These are phyloP conservation scores for Fonsecaea erecta DNA, from an alignment of 2,329 filamentous ascomycete genomes.

Conservation along the genomic window DNA sequence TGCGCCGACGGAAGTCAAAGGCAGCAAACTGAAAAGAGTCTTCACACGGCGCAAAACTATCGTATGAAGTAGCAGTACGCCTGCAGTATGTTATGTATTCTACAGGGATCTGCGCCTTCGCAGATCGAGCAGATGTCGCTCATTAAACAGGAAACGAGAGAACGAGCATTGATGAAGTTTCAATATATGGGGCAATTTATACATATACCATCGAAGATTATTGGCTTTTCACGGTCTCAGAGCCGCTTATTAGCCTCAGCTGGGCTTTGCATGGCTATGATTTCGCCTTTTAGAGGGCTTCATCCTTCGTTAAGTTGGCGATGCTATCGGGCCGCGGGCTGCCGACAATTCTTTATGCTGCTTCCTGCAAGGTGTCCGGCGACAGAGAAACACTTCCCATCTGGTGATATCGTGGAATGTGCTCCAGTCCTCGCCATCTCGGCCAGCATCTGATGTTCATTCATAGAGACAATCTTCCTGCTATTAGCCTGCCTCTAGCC, in stretches of 20 bases:
- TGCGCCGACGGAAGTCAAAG: conserved; percentile 10
- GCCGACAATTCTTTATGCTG: not conserved
- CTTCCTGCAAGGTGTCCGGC: not conserved
- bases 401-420: not conserved
- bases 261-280: not conserved
- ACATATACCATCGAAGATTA: not conserved
- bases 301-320: not conserved
- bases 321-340: not conserved
- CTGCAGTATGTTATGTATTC: not conserved
- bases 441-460: not conserved
- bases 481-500: too few species aligned
- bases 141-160: not conserved
- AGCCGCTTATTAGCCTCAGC: not conserved
- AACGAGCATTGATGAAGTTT: not conserved
- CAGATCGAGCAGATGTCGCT: not conserved
- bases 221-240: not conserved
- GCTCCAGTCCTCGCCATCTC: not conserved
- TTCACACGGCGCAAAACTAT: conserved; percentile 25
- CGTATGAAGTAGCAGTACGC: conserved; percentile 1
- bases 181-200: not conserved
- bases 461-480: too few species aligned
- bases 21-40: conserved; percentile 26
- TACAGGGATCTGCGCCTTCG: not conserved
- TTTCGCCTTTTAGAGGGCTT: too few species aligned
- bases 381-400: not conserved